Evolutionary conservation across 495 filamentous ascomycete genomes (phyloP).

Genomic region (Penicillium daleae): DNA sequence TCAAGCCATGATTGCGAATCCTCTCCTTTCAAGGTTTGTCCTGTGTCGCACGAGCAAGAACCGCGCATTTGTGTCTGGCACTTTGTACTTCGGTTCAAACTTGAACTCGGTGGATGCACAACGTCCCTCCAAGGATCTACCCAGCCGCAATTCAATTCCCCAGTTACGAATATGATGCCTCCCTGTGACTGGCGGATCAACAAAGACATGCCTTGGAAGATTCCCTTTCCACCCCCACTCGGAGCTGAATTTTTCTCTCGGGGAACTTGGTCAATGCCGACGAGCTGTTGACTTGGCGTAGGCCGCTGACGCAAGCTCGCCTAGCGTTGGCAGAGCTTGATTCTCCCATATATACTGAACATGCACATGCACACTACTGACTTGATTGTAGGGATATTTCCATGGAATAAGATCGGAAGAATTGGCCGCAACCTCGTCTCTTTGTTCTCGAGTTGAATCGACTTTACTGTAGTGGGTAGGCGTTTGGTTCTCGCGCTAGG

Average conservation of each 20-base stretch:
- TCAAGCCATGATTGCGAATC: not conserved
- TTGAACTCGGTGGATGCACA: not conserved
- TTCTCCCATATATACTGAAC: not conserved
- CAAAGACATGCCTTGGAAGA: not conserved
- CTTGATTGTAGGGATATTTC: not conserved
- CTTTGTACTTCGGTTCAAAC: not conserved
- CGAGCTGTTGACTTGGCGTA: constrained; percentile 3
- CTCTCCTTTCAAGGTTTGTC: not conserved
- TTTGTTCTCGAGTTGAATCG: not conserved
- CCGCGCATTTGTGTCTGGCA: not conserved
- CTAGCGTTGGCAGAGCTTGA: not conserved
- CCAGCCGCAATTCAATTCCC: not conserved
- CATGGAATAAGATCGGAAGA: not conserved
- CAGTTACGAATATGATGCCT: not conserved
- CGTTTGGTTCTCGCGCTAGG: not conserved
- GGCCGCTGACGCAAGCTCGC: constrained; percentile 8
- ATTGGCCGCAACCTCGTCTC: not conserved
- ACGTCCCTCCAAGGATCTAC: not conserved
- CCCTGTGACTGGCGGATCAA: not conserved
- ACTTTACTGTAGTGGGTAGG: not conserved
- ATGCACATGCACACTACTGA: not conserved
- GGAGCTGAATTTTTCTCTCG: constrained; percentile 1
- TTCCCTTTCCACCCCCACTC: not conserved
- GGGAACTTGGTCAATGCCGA: not conserved
- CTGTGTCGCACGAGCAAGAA: not conserved